Percentiles rank a stretch among this genome's conserved stretches.
phyloP scores from a whole-genome alignment of 1,139 yeast genomes.

The Eremothecium sinecaudum region DNA sequence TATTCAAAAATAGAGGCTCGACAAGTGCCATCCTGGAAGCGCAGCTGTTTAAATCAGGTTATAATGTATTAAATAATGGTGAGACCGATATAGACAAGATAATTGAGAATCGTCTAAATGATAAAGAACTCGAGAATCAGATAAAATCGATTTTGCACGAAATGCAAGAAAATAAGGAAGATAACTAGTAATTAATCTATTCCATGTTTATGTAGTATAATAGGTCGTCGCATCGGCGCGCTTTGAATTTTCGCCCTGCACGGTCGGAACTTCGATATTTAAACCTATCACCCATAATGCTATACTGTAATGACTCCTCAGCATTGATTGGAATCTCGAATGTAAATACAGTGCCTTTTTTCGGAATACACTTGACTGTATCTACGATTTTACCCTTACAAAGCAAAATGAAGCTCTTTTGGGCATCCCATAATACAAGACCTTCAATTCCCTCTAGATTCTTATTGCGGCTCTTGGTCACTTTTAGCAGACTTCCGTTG shows the following conservation, averaged over 20 bases:
- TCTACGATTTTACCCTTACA: constrained; percentile 44
- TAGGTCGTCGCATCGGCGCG: constrained; percentile 60
- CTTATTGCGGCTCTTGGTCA: constrained; percentile 48
- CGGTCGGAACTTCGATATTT: constrained; percentile 72
- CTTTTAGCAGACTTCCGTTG: constrained; percentile 64
- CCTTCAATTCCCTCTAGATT: constrained; percentile 61
- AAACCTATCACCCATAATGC: constrained; percentile 72
- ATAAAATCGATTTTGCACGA: constrained; percentile 11
- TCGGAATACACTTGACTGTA: constrained; percentile 48
- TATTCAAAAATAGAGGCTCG: constrained; percentile 29
- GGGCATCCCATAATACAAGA: constrained; percentile 81
- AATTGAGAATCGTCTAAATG: constrained; percentile 14
- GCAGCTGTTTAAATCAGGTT: constrained; percentile 24
- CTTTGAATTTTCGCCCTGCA: constrained; percentile 77
- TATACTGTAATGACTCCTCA: constrained; percentile 41
- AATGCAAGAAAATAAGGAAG: constrained; percentile 2
- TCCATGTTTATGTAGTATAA: constrained; percentile 18
- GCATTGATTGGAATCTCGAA: constrained; percentile 40
- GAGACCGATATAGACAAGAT: constrained; percentile 14
- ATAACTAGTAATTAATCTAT: not conserved
- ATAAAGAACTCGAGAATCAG: constrained; percentile 16
- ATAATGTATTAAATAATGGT: constrained; percentile 18
- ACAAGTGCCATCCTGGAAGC: constrained; percentile 30
- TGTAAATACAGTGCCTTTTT: constrained; percentile 50
- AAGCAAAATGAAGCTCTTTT: constrained; percentile 60